A percentile compares a stretch with the other conserved stretches of the same genome.
phyloP scores from a whole-genome alignment of 1,139 yeast species.

The Lodderomyces orthopsilosis region DNA sequence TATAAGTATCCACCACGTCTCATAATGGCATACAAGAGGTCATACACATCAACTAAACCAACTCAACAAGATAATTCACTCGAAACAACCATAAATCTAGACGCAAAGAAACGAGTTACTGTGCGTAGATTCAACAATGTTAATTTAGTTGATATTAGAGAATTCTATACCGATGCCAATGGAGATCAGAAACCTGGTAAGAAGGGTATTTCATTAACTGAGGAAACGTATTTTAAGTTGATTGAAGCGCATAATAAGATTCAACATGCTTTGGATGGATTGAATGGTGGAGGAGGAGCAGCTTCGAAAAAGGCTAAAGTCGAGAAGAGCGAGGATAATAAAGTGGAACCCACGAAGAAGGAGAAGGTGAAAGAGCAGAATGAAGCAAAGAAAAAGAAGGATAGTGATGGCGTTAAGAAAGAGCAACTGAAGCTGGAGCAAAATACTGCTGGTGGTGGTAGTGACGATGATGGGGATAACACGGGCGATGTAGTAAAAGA shows the following conservation, averaged over 20 bases:
- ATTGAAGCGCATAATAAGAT: constrained; percentile 54
- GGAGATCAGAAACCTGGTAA: constrained; percentile 71
- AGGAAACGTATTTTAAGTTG: constrained; percentile 63
- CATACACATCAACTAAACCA: constrained; percentile 1
- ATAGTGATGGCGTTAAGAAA: constrained; percentile 9
- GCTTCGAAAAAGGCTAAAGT: constrained; percentile 11
- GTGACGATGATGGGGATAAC: constrained; percentile 2
- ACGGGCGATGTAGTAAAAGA: constrained; percentile 3
- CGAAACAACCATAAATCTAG: constrained; percentile 35
- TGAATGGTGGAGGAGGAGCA: constrained; percentile 29
- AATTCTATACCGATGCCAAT: constrained; percentile 64
- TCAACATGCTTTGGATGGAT: constrained; percentile 52
- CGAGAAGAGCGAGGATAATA: constrained; percentile 10
- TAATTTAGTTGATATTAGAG: constrained; percentile 75
- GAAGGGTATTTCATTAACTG: constrained; percentile 79
- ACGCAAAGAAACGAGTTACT: constrained; percentile 66
- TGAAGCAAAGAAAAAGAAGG: constrained; percentile 10
- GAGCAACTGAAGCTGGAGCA: constrained; percentile 2
- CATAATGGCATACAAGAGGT: constrained; percentile 11
- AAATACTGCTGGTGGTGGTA: neutral
- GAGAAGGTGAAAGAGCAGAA: constrained; percentile 7
- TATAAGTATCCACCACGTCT: too few relatives aligned
- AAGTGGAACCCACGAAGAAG: constrained; percentile 5
- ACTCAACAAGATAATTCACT: constrained; percentile 8
- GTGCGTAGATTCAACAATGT: constrained; percentile 67